Percentiles rank a stretch among this genome's conserved stretches.
phyloP scores from a whole-genome alignment of 495 filamentous ascomycete species.

The Hypoxylon lienhwacheense region DNA sequence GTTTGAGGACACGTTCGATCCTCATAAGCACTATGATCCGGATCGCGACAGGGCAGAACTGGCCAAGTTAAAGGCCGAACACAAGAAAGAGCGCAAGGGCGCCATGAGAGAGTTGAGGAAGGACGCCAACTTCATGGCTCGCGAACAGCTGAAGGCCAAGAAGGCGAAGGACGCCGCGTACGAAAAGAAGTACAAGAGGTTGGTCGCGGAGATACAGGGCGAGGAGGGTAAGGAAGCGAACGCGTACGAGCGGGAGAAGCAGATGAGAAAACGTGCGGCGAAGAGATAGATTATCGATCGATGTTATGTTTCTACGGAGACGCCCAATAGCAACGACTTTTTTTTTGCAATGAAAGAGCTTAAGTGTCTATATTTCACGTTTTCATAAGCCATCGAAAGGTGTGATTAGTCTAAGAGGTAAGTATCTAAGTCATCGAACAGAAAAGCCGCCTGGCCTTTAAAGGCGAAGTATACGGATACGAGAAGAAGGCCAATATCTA shows the following conservation, averaged over 20 bases:
- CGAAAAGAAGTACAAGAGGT: conserved; percentile 89
- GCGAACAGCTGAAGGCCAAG: conserved; percentile 87
- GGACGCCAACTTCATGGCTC: conserved; percentile 86
- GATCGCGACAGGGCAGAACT: conserved; percentile 82
- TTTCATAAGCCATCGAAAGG: not conserved
- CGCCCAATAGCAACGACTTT: not conserved
- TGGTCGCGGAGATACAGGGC: conserved; percentile 92
- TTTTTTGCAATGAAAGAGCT: not conserved
- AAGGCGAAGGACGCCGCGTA: conserved; percentile 87
- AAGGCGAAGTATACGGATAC: too few relatives aligned
- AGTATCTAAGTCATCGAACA: not conserved
- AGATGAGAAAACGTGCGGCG: conserved; percentile 61
- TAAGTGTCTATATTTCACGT: not conserved
- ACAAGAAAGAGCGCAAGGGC: conserved; percentile 94
- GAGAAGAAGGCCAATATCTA: too few relatives aligned
- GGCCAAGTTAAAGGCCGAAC: conserved; percentile 79
- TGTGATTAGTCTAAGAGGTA: too few relatives aligned
- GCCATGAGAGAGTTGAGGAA: conserved; percentile 92
- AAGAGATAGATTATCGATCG: conserved; percentile 18
- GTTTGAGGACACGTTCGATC: conserved; percentile 95
- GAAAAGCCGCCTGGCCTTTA: too few relatives aligned
- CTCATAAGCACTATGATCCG: conserved; percentile 92
- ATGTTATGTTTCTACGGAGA: not conserved
- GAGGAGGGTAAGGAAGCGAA: conserved; percentile 87
- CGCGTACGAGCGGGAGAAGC: conserved; percentile 84